Base-by-base conservation (phyloP, 2,329 filamentous ascomycete species). In the Ascomycota sp. region DNA sequence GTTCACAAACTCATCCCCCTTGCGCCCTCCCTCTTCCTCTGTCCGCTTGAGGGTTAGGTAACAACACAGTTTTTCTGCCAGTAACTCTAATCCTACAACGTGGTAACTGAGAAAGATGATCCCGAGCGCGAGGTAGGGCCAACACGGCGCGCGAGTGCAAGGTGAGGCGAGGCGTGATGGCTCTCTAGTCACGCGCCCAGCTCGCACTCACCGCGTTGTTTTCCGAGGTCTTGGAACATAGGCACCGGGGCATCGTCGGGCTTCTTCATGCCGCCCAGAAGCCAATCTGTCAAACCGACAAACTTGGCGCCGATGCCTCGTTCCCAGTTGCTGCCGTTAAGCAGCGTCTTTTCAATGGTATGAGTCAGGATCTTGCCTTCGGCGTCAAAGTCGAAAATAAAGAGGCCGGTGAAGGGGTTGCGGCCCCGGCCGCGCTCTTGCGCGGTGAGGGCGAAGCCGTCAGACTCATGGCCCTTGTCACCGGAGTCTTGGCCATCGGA, bases 341-440 rank as follows among this genome's bases (percentile, higher is more conserved):
- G n/a, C 43, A 94, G 78, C 1, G 80, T 78, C 53, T 92, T 80
- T 54, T 98, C 89, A 43, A 98, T 95, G 0, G 81, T 92, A 51
- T 95, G 89, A 40, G 71, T 82, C 28, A 78, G 54, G 23, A 98
- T 71, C 37, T 82, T 65, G 1, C 89, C 89, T 42, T 92, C 68
- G 28, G 71, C 63, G 45, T 95, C 89, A 48, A 98, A 98, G 39
- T 92, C 81, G 49, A 98, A 98, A 34, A 93, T 75, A 52, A 95
- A 98, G 8, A 95, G 53, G 0, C 89, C 89, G 1, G 74, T 80
- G 42, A 95, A 95, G 44, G 69, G 65, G 32, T 69, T 65, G 4
- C 44, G 51, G 4, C 43, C 46, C 13, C 40, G 38, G 4, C 38
- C 38, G 20, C 51, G 45, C 12, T n/a, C n/a, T n/a, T 43, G 41